A percentile compares a stretch with the other conserved stretches of the same genome.
These are phyloP conservation scores for Coriaria nepalensis DNA, from an alignment of 306 rosid genomes.

Conservation along the genomic window DNA sequence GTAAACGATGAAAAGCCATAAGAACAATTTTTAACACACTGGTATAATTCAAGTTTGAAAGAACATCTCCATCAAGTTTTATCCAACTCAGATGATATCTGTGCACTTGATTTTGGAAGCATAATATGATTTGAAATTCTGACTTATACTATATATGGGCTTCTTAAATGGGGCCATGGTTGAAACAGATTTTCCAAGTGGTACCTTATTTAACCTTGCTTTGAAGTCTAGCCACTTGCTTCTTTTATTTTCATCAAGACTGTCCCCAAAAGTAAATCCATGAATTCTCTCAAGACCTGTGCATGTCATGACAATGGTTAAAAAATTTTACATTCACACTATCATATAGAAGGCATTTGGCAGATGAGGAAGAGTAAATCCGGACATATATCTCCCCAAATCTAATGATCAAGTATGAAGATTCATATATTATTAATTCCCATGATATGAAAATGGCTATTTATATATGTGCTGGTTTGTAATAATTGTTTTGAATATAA, in stretches of 20 bases:
- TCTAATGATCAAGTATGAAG: too few relatives aligned
- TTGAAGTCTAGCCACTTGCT: constrained; percentile 70
- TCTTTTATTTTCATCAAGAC: constrained; percentile 54
- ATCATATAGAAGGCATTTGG: too few relatives aligned
- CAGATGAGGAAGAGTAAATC: background rate
- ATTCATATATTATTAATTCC: too few relatives aligned
- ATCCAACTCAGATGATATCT: too few relatives aligned
- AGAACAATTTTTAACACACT: background rate
- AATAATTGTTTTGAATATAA: too few relatives aligned
- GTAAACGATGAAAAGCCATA: constrained; percentile 4
- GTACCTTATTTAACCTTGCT: constrained; percentile 62
- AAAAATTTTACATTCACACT: background rate
- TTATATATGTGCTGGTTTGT: too few relatives aligned
- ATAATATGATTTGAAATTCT: too few relatives aligned
- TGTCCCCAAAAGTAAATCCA: constrained; percentile 84
- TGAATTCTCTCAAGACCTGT: constrained; percentile 80
- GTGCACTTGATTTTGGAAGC: too few relatives aligned
- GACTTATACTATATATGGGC: too few relatives aligned
- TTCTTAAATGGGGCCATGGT: too few relatives aligned
- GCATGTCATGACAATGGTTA: constrained; percentile 12
- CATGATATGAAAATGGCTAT: too few relatives aligned
- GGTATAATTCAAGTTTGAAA: background rate
- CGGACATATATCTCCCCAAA: too few relatives aligned
- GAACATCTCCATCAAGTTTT: background rate
- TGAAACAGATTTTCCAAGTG: background rate